Evolutionary conservation across 2,329 filamentous ascomycete species (phyloP), one percentile per base, ranked within the genome.

Genomic region (Diaporthe helianthi): DNA sequence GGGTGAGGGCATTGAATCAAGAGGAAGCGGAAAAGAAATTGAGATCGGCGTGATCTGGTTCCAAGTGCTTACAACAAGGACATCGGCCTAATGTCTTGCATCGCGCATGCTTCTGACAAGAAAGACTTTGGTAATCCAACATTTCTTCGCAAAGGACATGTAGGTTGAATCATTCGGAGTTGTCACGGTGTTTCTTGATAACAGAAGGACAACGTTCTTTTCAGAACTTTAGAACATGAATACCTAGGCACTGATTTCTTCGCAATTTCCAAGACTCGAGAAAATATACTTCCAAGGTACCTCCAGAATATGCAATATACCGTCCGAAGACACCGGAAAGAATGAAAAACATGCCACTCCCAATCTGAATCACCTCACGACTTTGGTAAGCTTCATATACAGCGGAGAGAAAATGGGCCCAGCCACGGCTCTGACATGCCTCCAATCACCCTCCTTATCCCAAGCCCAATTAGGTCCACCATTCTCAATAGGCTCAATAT

Each of bases 401-500:
- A 63, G 58, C 2, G 58, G 58, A 17, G 8, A 17, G 13, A 63
- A 63, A 0, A 63, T 63, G 3, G 58, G 58, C n/a, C 58, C 58
- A 19, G 58, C 58, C 44, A 63, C 58, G 2, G 58, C 58, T 15
- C 3, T 63, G 44, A 63, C 44, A 22, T 63, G 58, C 58, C 36
- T 49, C 44, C 47, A 63, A 29, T 63, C 58, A 1, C n/a, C 44
- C 29, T 63, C 58, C 29, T 49, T 49, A 44, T 7, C 47, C 58
- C 58, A 63, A 8, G 29, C 10, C 58, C 58, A 63, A n/a, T 63
- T 63, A 4, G 29, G 58, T 17, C 58, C 58, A 3, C 38, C 44
- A 3, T 63, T 49, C 1, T 36, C 44, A 22, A 63, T 63, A 2
- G 58, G 58, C 44, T 63, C 58, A 7, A 63, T 63, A 1, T 63